Conservation (phyloP, 108 stramenopile species). For the Cyclotella sp. region DNA sequence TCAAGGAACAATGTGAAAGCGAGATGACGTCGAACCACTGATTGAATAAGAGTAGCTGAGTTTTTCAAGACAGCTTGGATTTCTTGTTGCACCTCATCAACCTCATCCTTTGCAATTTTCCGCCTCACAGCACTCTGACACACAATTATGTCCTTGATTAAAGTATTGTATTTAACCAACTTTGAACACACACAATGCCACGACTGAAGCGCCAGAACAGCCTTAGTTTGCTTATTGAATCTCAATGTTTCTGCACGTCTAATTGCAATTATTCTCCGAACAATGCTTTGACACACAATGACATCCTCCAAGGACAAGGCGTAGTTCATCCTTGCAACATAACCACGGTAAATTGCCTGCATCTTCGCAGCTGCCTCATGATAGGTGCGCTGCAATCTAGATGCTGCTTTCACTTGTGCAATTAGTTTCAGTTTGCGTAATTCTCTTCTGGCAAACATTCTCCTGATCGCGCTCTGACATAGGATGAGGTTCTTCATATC, state of each 20-base stretch:
- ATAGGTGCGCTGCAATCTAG: not conserved
- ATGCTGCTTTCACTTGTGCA: not conserved
- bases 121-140: not conserved
- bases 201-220: not conserved
- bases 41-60: not conserved
- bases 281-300: not conserved
- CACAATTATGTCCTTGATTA: not conserved
- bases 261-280: not conserved
- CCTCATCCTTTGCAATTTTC: not conserved
- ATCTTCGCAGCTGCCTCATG: not conserved
- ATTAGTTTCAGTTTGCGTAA: not conserved
- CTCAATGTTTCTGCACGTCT: not conserved
- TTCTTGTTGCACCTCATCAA: not conserved
- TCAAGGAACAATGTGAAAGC: not conserved
- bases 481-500: not conserved
- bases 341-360: not conserved
- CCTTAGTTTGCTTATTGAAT: not conserved
- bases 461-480: not conserved
- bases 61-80: not conserved
- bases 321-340: not conserved
- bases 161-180: not conserved
- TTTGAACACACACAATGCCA: not conserved
- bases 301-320: not conserved
- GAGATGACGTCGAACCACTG: not conserved
- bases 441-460: not conserved